Percentiles rank a stretch among this genome's conserved stretches.
Evolutionary conservation across 1,139 yeast species (phyloP).

Genomic region (Blastobotrys illinoisensis): DNA sequence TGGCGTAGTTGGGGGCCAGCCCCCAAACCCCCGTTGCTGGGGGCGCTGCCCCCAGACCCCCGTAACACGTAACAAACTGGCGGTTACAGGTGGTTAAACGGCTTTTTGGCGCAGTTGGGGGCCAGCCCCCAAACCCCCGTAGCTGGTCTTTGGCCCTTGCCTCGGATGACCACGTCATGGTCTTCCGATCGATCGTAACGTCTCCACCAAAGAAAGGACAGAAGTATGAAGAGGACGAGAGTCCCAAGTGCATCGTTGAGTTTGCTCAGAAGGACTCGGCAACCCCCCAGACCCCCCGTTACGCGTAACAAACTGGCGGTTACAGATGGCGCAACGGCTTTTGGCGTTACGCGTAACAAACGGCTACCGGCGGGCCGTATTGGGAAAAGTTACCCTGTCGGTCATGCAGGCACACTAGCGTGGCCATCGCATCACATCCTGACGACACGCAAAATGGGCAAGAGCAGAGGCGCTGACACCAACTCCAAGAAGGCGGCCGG

Average conservation of each 20-base stretch:
- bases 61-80: no score
- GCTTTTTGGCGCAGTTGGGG: no score
- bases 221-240: conserved; percentile 7
- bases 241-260: conserved; percentile 36
- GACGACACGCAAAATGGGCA: conserved; percentile 42
- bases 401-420: neutral
- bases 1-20: no score
- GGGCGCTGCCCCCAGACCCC: no score
- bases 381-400: neutral
- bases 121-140: no score
- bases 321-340: no score
- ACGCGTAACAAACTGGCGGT: no score
- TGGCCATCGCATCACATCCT: neutral
- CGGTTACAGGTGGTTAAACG: no score
- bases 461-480: conserved; percentile 46
- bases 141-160: conserved; percentile 35
- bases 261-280: conserved; percentile 29
- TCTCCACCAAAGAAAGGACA: conserved; percentile 6
- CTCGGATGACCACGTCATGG: conserved; percentile 29
- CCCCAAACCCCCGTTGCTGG: no score
- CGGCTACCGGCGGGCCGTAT: no score
- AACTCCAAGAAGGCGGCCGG: conserved; percentile 59
- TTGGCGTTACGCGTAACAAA: no score
- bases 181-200: conserved; percentile 30
- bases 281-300: no score